A percentile compares a stretch with the other conserved stretches of the same genome.
These are phyloP conservation scores for Schwanniomyces yamadae DNA, from an alignment of 805 yeast species.

Conservation along the genomic window DNA sequence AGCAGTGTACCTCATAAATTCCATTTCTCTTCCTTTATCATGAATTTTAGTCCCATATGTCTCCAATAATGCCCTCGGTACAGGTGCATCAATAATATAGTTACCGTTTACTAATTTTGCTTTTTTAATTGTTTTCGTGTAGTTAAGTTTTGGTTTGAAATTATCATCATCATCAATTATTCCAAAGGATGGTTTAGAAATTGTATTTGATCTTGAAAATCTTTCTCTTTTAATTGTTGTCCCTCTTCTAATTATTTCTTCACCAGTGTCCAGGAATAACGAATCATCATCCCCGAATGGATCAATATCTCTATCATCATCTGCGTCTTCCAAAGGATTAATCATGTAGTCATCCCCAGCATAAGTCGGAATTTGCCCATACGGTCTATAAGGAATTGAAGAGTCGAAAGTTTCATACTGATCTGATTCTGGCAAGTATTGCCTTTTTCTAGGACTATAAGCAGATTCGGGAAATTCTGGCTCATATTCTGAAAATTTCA, in stretches of 20 bases:
- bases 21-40: slow-evolving; percentile 58
- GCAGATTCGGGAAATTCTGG: slow-evolving; percentile 31
- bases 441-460: slow-evolving; percentile 23
- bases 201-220: slow-evolving; percentile 5
- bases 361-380: slow-evolving; percentile 22
- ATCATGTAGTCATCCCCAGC: slow-evolving; percentile 39
- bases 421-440: slow-evolving; percentile 12
- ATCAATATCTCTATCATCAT: slow-evolving; percentile 34
- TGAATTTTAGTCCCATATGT: slow-evolving; percentile 34
- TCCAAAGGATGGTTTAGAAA: slow-evolving; percentile 5
- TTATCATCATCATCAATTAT: slow-evolving; percentile 31
- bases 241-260: slow-evolving; percentile 32
- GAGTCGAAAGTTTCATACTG: slow-evolving; percentile 14
- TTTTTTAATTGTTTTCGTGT: slow-evolving; percentile 43
- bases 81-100: slow-evolving; percentile 45
- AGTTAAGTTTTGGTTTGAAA: slow-evolving; percentile 39
- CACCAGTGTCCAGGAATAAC: slow-evolving; percentile 41
- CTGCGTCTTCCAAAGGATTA: slow-evolving; percentile 41
- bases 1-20: slow-evolving; percentile 89
- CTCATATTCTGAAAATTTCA: slow-evolving; percentile 29
- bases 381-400: slow-evolving; percentile 19
- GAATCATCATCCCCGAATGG: slow-evolving; percentile 47
- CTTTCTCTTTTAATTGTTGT: slow-evolving; percentile 27
- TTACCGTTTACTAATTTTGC: slow-evolving; percentile 44
- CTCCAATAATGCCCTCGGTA: slow-evolving; percentile 35